A percentile compares a stretch with the other conserved stretches of the same genome.
Conservation (phyloP, 2,329 filamentous ascomycete species). For the Botrytis paeoniae region DNA sequence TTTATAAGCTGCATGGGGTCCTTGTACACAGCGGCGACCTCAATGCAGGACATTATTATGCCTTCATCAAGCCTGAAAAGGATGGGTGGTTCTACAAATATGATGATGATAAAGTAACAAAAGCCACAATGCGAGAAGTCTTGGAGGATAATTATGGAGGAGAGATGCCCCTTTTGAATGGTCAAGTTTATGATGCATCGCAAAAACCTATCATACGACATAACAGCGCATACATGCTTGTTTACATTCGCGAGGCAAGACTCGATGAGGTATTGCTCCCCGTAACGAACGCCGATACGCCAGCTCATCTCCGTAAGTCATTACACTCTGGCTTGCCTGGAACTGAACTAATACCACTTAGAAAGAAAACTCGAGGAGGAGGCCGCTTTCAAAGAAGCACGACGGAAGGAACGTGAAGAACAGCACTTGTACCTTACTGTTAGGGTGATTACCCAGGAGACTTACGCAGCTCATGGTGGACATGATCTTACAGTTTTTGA, state of each 20-base stretch:
- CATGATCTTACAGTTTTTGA: slow-evolving; percentile 79
- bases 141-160: slow-evolving; percentile 96
- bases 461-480: slow-evolving; percentile 76
- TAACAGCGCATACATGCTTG: slow-evolving; percentile 96
- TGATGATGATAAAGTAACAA: slow-evolving; percentile 96
- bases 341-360: slow-evolving; percentile 39
- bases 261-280: slow-evolving; percentile 79
- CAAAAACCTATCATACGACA: slow-evolving; percentile 59
- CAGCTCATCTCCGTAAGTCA: slow-evolving; percentile 70
- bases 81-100: slow-evolving; percentile 96
- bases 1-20: slow-evolving; percentile 91
- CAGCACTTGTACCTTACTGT: slow-evolving; percentile 89
- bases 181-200: slow-evolving; percentile 48
- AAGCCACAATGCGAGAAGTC: slow-evolving; percentile 84
- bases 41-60: slow-evolving; percentile 97
- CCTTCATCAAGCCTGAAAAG: slow-evolving; percentile 89
- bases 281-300: slow-evolving; percentile 75
- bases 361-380: slow-evolving; percentile 79
- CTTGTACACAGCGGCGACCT: slow-evolving; percentile 95
- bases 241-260: slow-evolving; percentile 86
- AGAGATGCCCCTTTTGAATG: slow-evolving; percentile 51
- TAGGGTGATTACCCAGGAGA: slow-evolving; percentile 75
- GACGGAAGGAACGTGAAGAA: slow-evolving; percentile 86
- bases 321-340: neutral
- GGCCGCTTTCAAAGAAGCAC: slow-evolving; percentile 68